Conservation (phyloP, 2,329 filamentous ascomycete species). For the Colletotrichum sp. region DNA sequence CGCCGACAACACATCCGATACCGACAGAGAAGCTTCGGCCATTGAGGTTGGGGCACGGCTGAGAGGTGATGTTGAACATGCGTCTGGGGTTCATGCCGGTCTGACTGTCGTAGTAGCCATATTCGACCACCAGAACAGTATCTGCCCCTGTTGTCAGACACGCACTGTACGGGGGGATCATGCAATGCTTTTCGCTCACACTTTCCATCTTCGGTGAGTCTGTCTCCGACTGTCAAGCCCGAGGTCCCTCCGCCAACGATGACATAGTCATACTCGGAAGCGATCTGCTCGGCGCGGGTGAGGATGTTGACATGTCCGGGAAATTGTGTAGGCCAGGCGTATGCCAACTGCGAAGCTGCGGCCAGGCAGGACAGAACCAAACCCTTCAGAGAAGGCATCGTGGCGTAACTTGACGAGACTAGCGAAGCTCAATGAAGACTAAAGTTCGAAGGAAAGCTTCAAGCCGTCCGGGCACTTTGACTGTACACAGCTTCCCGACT, state of each 20-base stretch:
- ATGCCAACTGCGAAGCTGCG: neutral
- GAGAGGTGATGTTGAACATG: constrained; percentile 34
- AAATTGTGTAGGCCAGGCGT: constrained; percentile 6
- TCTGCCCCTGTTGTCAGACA: constrained; percentile 28
- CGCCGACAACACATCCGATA: constrained; percentile 40
- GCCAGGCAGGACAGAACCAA: neutral
- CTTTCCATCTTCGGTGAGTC: constrained; percentile 40
- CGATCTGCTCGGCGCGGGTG: constrained; percentile 5
- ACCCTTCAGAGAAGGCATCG: constrained; percentile 8
- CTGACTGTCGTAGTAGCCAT: constrained; percentile 23
- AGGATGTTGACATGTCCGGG: constrained; percentile 14
- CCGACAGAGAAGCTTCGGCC: constrained; percentile 28
- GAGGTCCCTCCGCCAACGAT: constrained; percentile 49
- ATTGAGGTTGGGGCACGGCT: constrained; percentile 31
- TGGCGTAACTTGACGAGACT: neutral
- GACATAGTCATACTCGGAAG: constrained; percentile 32
- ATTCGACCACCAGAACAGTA: constrained; percentile 20
- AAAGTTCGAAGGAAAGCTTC: neutral
- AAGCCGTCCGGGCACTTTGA: neutral
- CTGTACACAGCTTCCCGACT: neutral
- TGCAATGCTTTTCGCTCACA: constrained; percentile 24
- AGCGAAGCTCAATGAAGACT: neutral
- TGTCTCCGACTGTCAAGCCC: constrained; percentile 43
- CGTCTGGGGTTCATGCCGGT: constrained; percentile 24
- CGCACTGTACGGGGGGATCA: rapidly evolving